Conservation (phyloP, 2,329 filamentous ascomycete genomes). For the Fusarium penzigii region DNA sequence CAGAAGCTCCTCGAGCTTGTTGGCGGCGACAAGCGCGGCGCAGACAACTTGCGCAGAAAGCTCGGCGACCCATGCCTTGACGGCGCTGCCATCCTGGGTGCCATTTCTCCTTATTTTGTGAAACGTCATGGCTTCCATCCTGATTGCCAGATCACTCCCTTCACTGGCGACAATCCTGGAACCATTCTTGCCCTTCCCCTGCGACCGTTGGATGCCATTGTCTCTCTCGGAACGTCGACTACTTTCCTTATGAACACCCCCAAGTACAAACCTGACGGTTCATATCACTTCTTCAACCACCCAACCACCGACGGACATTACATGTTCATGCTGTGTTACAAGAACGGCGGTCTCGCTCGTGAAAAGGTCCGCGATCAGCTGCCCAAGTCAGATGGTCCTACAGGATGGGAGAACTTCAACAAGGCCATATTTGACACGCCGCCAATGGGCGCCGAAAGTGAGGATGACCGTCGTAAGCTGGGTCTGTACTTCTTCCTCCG, state of each 20-base stretch:
- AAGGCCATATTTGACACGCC: conserved; percentile 65
- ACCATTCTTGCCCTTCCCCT: conserved; percentile 92
- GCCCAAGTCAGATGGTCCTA: conserved; percentile 49
- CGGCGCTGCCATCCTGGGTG: conserved; percentile 76
- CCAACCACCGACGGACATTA: conserved; percentile 87
- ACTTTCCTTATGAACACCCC: conserved; percentile 98
- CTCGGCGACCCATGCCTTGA: conserved; percentile 79
- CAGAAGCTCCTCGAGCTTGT: conserved; percentile 74
- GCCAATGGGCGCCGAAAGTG: conserved; percentile 62
- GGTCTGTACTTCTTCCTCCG: conserved; percentile 95
- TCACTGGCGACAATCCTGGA: conserved; percentile 94
- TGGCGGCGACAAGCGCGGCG: conserved; percentile 64
- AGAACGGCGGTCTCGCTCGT: conserved; percentile 92
- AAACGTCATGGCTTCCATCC: conserved; percentile 73
- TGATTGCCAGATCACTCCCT: conserved; percentile 77
- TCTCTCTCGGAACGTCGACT: conserved; percentile 90
- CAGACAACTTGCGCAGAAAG: conserved; percentile 68
- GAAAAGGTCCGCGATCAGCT: conserved; percentile 86
- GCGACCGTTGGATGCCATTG: conserved; percentile 86
- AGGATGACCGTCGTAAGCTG: conserved; percentile 67
- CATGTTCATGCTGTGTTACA: conserved; percentile 99
- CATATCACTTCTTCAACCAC: conserved; percentile 98
- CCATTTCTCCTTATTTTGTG: conserved; percentile 77
- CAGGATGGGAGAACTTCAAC: conserved; percentile 83
- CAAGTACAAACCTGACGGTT: conserved; percentile 84